These are phyloP conservation scores for Globisporangium heterothallicum DNA, from an alignment of 352 stramenopile species.

Conservation along the genomic window DNA sequence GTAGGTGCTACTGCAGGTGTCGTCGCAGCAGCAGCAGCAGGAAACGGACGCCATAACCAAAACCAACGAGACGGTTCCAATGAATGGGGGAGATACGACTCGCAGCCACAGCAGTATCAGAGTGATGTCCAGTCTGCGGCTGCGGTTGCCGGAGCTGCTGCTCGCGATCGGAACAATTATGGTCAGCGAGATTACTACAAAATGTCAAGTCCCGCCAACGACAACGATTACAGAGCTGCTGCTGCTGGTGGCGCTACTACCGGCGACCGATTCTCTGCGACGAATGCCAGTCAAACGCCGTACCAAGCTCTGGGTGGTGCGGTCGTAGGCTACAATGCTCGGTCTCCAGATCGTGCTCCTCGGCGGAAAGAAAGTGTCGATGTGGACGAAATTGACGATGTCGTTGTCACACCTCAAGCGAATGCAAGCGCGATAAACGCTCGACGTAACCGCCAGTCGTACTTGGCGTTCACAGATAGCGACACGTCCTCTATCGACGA, in stretches of 20 bases:
- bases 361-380: slow-evolving; percentile 30
- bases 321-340: slow-evolving; percentile 3
- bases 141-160: slow-evolving; percentile 6
- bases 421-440: background rate
- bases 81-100: slow-evolving; percentile 6
- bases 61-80: slow-evolving; percentile 1
- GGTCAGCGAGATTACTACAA: slow-evolving; percentile 7
- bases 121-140: slow-evolving; percentile 4
- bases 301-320: slow-evolving; percentile 1
- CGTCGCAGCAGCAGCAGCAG: slow-evolving; percentile 1
- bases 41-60: background rate
- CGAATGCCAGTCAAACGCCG: slow-evolving; percentile 1
- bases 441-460: slow-evolving; percentile 9
- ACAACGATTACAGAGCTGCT: background rate
- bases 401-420: slow-evolving; percentile 17
- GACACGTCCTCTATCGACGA: slow-evolving; percentile 12
- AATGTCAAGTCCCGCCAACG: background rate
- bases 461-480: slow-evolving; percentile 16
- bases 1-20: slow-evolving; percentile 2
- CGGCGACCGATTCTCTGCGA: slow-evolving; percentile 2
- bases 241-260: background rate
- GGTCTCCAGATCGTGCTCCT: slow-evolving; percentile 3
- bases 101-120: slow-evolving; percentile 6
- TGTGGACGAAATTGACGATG: slow-evolving; percentile 27
- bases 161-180: slow-evolving; percentile 4